Percentiles rank a stretch among this genome's conserved stretches.
phyloP scores from a whole-genome alignment of 805 yeast genomes.

The Lachancea waltii region DNA sequence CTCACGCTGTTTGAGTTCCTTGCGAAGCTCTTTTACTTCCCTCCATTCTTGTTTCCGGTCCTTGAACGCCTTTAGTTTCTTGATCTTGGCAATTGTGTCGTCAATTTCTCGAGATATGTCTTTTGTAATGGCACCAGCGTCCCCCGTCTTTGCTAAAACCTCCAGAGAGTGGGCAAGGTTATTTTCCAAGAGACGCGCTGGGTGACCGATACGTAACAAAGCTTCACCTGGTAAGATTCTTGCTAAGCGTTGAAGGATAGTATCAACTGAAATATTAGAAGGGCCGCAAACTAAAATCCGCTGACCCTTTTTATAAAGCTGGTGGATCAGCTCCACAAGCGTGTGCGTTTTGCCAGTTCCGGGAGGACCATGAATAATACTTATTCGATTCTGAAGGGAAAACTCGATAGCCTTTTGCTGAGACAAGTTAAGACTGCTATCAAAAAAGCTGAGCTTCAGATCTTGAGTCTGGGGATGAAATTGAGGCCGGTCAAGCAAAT shows the following conservation, averaged over 20 bases:
- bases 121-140: slow-evolving; percentile 51
- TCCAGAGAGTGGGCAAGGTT: slow-evolving; percentile 73
- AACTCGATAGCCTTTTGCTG: slow-evolving; percentile 69
- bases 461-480: slow-evolving; percentile 12
- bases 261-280: slow-evolving; percentile 87
- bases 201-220: slow-evolving; percentile 86
- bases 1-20: slow-evolving; percentile 65
- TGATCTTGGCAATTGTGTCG: slow-evolving; percentile 46
- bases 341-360: slow-evolving; percentile 84
- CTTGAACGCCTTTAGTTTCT: slow-evolving; percentile 53
- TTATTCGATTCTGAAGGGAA: slow-evolving; percentile 52
- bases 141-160: slow-evolving; percentile 52
- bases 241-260: slow-evolving; percentile 70
- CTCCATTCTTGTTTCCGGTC: slow-evolving; percentile 64
- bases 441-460: slow-evolving; percentile 13
- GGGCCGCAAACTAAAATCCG: slow-evolving; percentile 88
- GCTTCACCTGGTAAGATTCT: slow-evolving; percentile 38
- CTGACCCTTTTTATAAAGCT: slow-evolving; percentile 48
- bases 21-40: slow-evolving; percentile 60
- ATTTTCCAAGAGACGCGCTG: slow-evolving; percentile 66
- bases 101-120: slow-evolving; percentile 72
- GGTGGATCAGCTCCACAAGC: slow-evolving; percentile 71
- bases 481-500: slow-evolving; percentile 38
- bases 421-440: slow-evolving; percentile 44
- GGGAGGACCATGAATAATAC: slow-evolving; percentile 70